Base-by-base conservation (phyloP, 192 early-diverging fungal species). In the Gorgonomyces haynaldii region DNA sequence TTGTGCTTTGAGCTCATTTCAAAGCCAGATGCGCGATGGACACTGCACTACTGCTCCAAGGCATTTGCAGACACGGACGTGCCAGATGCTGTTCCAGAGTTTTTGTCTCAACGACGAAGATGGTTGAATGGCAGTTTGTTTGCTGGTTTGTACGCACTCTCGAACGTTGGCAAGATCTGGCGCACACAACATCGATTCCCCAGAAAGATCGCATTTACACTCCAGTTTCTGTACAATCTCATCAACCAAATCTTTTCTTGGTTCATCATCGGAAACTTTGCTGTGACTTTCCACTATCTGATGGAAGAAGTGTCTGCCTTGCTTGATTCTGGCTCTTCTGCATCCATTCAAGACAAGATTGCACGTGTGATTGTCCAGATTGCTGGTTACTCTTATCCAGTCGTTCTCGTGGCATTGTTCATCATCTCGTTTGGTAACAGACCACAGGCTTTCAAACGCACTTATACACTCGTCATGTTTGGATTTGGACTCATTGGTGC, bases 121-220 rank as follows among this genome's bases (percentile, higher is more conserved):
- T 89, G 85, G 85, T 56, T 89, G 13, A 89, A 89, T 55, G 86
- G 86, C 3, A 84, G 81, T 8, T 85, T 84, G 60, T 89, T 89
- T 67, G 86, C 86, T 4, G 74, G 71, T 8, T 67, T 89, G 20
- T 83, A 89, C 54, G 67, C 83, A 8, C 58, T 86, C 31, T 64
- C 66, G 0, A 72, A 86, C 36, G 83, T 65, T 46, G 54, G 67
- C 26, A 77, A 85, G 53, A 81, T 89, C 22, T 85, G 73, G 62
- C 64, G 79, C 16, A 82, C 83, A 3, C 75, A 72, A 4, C 86
- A 87, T 45, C 53, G 60, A 20, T 45, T 69, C 21, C 28, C 62
- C 2, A 64, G 82, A 17, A 86, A 85, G 56, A 29, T 78, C 3
- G 50, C 70, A 31, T 69, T 89, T 44, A 64, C 71, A 52, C 12